These are phyloP conservation scores for Tylopilus plumbeoviolaceoides DNA, from an alignment of 768 basidiomycete species.

Conservation along the genomic window DNA sequence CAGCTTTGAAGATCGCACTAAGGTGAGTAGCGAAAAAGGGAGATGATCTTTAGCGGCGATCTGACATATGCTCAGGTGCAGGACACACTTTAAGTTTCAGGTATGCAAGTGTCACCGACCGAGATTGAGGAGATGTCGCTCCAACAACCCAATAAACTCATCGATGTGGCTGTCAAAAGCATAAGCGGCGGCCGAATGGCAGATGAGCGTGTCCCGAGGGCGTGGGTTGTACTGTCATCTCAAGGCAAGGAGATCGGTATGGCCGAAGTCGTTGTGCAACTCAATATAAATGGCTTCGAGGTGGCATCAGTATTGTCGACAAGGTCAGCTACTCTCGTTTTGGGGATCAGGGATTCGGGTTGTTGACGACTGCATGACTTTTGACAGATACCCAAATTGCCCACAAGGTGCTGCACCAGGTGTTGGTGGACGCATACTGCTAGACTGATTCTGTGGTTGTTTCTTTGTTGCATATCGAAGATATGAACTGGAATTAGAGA, in stretches of 20 bases:
- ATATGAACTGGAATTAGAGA: not conserved
- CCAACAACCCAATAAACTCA: slow-evolving; percentile 53
- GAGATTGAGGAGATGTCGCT: slow-evolving; percentile 71
- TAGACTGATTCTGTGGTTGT: slow-evolving; percentile 11
- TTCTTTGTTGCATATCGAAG: not conserved
- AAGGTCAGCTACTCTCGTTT: too few species aligned
- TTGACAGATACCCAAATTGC: slow-evolving; percentile 60
- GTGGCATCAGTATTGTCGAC: slow-evolving; percentile 65
- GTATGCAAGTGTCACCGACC: slow-evolving; percentile 73
- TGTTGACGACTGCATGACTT: too few species aligned
- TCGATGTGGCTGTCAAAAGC: slow-evolving; percentile 68
- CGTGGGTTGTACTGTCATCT: slow-evolving; percentile 68
- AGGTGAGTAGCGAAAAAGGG: slow-evolving; percentile 39
- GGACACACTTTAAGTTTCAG: slow-evolving; percentile 80
- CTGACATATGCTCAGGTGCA: too few species aligned
- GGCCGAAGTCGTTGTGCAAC: slow-evolving; percentile 39
- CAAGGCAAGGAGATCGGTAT: slow-evolving; percentile 53
- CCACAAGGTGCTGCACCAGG: slow-evolving; percentile 62
- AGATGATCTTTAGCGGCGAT: too few species aligned
- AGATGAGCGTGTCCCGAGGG: too few species aligned
- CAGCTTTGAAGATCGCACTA: too few species aligned
- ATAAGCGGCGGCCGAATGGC: too few species aligned
- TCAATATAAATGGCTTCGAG: slow-evolving; percentile 74
- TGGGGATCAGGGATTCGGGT: too few species aligned
- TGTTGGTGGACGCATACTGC: slow-evolving; percentile 53